Evolutionary conservation across 1,284 basidiomycete species (phyloP), one percentile per base, ranked within the genome.

Genomic region (Ganoderma sinense): DNA sequence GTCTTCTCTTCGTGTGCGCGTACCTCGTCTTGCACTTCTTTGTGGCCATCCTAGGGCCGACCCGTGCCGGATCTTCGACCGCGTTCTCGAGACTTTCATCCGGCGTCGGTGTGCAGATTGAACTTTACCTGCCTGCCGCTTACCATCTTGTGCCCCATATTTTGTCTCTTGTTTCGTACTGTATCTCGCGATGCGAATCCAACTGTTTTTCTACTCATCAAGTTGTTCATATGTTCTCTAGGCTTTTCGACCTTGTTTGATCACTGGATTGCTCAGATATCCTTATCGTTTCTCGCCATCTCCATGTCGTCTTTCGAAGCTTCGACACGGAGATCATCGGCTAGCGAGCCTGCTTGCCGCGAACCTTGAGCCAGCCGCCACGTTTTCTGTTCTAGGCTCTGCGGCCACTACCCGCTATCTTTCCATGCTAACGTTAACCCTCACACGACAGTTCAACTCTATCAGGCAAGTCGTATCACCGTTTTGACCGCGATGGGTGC

Each of bases 1-100:
- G 43, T 51, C 61, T 62, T 59, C 58, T 33, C 61, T 62, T 59
- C 58, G 20, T 53, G 51, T 29, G 51, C 29, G 26, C 36, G 58
- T 61, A 36, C 48, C 48, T 26, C 48, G 23, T 14, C 23, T 26
- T 13, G 6, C 23, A 14, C 23, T 20, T 18, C 20, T 40, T 26
- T 31, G 29, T 31, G 18, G 55, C 16, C 55, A 20, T 20, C 18
- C 33, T 31, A 5, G 18, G 10, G 20, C 55, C 31, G 8, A 18
- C 16, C 31, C 8, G 33, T 58, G 31, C 55, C 18, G 31, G 31
- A 58, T 58, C 31, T 33, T 58, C 55, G 33, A 36, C 56, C n/a
- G 16, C 16, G 29, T 20, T 16, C 26, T 29, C 53, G 29, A 29
- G 26, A 20, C 29, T 13, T 7, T 6, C 53, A 56, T 33, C 53